phyloP scores from a whole-genome alignment of 768 basidiomycete species.

The Leccinum variicolor region DNA sequence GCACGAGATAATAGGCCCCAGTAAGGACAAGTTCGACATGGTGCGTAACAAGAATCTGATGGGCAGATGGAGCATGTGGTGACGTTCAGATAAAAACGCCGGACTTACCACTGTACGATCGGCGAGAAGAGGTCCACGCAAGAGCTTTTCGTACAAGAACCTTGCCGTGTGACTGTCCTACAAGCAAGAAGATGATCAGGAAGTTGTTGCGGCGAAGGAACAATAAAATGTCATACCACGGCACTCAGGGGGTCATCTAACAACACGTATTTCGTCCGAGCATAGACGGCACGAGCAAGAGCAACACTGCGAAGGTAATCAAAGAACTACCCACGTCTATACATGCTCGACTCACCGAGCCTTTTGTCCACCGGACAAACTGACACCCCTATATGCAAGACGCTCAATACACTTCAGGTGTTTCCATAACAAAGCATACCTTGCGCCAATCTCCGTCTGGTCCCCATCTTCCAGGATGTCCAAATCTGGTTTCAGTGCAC shows the following conservation, averaged over 20 bases:
- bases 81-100: neutral
- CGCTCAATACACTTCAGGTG: neutral
- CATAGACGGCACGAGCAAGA: conserved; percentile 79
- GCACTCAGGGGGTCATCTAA: conserved; percentile 82
- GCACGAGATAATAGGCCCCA: conserved; percentile 66
- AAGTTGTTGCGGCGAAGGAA: neutral
- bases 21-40: conserved; percentile 82
- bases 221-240: conserved; percentile 48
- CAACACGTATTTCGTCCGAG: conserved; percentile 64
- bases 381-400: conserved; percentile 54
- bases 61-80: neutral
- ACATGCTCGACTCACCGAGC: conserved; percentile 51
- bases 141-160: conserved; percentile 57
- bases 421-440: conserved; percentile 29
- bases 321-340: neutral
- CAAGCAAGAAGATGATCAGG: neutral
- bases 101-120: conserved; percentile 64
- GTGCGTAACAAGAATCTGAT: conserved; percentile 71
- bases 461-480: conserved; percentile 86
- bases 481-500: conserved; percentile 79
- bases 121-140: conserved; percentile 62
- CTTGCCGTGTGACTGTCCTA: conserved; percentile 70
- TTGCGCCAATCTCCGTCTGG: conserved; percentile 76
- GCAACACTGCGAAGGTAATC: conserved; percentile 51
- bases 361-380: conserved; percentile 80